Conservation (phyloP, 148 eudicot genomes). For the Rhododendron kiyosumense region DNA sequence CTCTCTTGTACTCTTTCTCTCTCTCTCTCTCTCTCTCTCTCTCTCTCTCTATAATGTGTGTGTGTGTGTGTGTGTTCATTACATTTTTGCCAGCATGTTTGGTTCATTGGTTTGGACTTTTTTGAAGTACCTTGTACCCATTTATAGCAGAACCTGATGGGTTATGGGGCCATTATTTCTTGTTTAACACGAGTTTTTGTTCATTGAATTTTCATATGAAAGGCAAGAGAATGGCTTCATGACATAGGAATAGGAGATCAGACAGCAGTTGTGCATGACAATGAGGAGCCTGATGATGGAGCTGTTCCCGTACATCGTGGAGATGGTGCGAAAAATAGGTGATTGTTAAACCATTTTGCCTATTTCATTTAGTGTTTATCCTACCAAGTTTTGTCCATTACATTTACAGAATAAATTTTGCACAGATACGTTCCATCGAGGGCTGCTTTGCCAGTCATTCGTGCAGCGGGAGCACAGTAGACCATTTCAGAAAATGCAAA, state of each 20-base stretch:
- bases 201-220: conserved; percentile 5
- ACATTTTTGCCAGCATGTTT: not conserved
- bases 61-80: not conserved
- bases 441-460: conserved; percentile 87
- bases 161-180: not conserved
- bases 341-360: conserved; percentile 12
- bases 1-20: not conserved
- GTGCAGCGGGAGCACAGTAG: conserved; percentile 84
- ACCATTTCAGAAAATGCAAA: conserved; percentile 84
- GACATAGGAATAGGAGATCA: conserved; percentile 90
- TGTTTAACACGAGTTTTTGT: not conserved
- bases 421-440: conserved; percentile 90
- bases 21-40: not conserved
- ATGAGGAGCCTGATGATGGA: conserved; percentile 85
- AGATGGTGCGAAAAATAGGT: conserved; percentile 73
- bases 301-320: conserved; percentile 59
- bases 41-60: not conserved
- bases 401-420: conserved; percentile 35
- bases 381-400: not conserved
- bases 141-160: not conserved
- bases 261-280: conserved; percentile 64
- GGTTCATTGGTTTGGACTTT: not conserved
- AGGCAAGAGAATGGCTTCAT: conserved; percentile 99
- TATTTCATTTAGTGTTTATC: conserved; percentile 6
- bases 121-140: not conserved